These are phyloP conservation scores for Fusarium redolens DNA, from an alignment of 2,329 filamentous ascomycete genomes.

Conservation along the genomic window DNA sequence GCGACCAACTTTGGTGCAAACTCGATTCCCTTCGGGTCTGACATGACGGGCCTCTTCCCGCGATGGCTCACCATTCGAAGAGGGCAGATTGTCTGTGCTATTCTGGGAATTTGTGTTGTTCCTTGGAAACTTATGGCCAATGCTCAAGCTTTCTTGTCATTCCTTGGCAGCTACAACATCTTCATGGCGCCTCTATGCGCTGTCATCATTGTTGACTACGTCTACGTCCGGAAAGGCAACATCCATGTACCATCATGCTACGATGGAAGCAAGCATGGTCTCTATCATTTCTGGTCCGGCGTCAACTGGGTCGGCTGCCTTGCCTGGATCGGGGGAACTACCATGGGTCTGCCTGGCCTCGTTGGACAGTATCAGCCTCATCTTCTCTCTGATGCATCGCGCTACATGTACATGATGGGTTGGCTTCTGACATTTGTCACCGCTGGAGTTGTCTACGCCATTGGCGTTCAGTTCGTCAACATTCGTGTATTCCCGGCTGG, in stretches of 20 bases:
- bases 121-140: neutral
- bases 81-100: neutral
- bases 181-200: neutral
- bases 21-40: neutral
- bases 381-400: neutral
- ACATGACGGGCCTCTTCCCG: neutral
- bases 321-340: neutral
- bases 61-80: neutral
- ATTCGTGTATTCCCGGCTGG: neutral
- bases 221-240: neutral
- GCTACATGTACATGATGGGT: neutral
- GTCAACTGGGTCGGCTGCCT: neutral
- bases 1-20: neutral
- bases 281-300: neutral
- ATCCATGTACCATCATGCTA: neutral
- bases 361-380: neutral
- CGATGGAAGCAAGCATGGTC: neutral
- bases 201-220: neutral
- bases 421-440: slow-evolving; percentile 1
- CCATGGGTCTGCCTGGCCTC: neutral
- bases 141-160: neutral
- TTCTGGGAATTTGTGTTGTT: neutral
- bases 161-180: neutral
- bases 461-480: neutral
- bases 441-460: neutral